Evolutionary conservation across 495 filamentous ascomycete genomes (phyloP).

Genomic region (Neurospora tetraspora): DNA sequence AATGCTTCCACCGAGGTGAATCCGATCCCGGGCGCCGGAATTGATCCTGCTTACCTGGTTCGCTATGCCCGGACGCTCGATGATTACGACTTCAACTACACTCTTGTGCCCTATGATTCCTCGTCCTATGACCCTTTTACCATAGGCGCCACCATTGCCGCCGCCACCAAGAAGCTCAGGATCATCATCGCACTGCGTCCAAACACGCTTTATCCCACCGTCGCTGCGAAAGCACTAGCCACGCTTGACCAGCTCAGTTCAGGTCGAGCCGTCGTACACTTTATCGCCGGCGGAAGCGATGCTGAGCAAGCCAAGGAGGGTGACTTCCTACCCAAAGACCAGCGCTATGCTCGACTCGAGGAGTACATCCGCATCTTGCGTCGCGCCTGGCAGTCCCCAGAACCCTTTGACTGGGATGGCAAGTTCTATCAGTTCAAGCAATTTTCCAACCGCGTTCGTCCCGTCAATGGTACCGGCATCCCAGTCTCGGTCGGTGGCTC

Average conservation of each 20-base stretch:
- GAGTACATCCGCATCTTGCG: constrained; percentile 45
- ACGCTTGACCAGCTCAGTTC: constrained; percentile 42
- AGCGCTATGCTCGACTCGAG: constrained; percentile 42
- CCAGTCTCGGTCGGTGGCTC: constrained; percentile 44
- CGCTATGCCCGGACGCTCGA: constrained; percentile 42
- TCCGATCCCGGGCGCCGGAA: constrained; percentile 34
- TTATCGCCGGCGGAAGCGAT: constrained; percentile 46
- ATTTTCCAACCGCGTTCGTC: constrained; percentile 40
- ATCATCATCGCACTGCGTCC: constrained; percentile 48
- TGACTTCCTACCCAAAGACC: constrained; percentile 42
- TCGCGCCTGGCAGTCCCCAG: constrained; percentile 39
- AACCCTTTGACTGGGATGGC: constrained; percentile 45
- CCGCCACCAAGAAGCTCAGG: constrained; percentile 43
- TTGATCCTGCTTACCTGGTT: constrained; percentile 37
- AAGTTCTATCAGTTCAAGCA: constrained; percentile 42
- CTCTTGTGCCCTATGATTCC: constrained; percentile 42
- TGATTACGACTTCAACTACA: constrained; percentile 46
- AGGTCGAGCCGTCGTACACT: constrained; percentile 45
- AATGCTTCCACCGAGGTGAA: constrained; percentile 41
- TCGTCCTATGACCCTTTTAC: constrained; percentile 43
- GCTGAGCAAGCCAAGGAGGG: constrained; percentile 43
- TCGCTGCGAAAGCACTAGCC: constrained; percentile 45
- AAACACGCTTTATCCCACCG: constrained; percentile 45
- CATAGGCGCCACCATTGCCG: constrained; percentile 39
- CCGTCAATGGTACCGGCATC: constrained; percentile 34